Conservation (phyloP, 2,329 filamentous ascomycete genomes). For the Juglanconis juglandina region DNA sequence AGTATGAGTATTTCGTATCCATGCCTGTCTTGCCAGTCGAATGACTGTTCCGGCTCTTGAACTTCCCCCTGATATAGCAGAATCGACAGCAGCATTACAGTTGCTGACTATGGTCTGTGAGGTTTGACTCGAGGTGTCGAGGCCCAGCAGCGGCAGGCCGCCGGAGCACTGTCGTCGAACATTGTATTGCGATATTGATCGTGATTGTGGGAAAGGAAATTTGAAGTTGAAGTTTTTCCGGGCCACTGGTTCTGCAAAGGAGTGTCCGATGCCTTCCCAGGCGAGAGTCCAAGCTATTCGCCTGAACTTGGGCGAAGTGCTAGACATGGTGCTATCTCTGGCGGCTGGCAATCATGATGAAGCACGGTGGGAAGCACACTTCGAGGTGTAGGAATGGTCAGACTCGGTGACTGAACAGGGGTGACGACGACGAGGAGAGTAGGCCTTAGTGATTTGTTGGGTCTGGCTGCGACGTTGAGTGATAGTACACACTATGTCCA, state of each 20-base stretch:
- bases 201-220: conserved; percentile 25
- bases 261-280: conserved; percentile 15
- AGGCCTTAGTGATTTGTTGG: neutral
- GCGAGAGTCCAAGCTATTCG: conserved; percentile 10
- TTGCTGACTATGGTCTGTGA: conserved; percentile 36
- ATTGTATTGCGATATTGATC: conserved; percentile 26
- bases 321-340: conserved; percentile 16
- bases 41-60: conserved; percentile 30
- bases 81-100: conserved; percentile 38
- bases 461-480: neutral
- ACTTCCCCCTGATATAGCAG: conserved; percentile 26
- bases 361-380: neutral
- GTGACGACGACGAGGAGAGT: neutral
- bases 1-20: conserved; percentile 31
- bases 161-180: conserved; percentile 52
- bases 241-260: conserved; percentile 1
- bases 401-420: neutral
- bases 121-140: conserved; percentile 36
- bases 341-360: conserved; percentile 11
- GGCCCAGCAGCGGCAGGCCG: conserved; percentile 49
- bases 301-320: conserved; percentile 13
- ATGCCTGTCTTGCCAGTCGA: conserved; percentile 35
- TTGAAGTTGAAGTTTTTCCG: conserved; percentile 23
- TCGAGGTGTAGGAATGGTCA: neutral
- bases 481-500: neutral